Evolutionary conservation across 2,329 filamentous ascomycete species (phyloP), one percentile per base, ranked within the genome.

Genomic region (Fusarium sp.): DNA sequence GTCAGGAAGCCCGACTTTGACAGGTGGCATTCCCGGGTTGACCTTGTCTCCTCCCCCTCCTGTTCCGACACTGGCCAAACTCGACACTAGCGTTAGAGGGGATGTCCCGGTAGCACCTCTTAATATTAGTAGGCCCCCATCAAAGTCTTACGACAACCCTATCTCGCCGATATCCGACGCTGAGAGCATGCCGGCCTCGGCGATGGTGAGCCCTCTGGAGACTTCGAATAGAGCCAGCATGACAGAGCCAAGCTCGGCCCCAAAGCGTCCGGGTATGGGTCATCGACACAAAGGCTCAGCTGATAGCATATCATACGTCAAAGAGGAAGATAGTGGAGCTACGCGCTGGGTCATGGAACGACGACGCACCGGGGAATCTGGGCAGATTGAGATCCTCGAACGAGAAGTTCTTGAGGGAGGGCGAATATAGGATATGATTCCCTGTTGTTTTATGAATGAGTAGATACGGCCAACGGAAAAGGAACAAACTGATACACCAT

Each of bases 321-420:
- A 91, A 67, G 90, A 92, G 76, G 89, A 90, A 49, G 84, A 88
- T 5, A 85, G 85, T 13, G 87, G 86, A 2, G 87, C 88, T 71
- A 87, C 85, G 61, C 83, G 90, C 49, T 94, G 92, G 92, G 88
- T 94, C 12, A 83, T 94, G 73, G 92, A 94, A 80, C 82, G 91
- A 39, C 84, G 91, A 57, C 83, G 92, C 39, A 92, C 90, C 5
- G 89, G 85, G 2, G 91, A 93, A 75, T 86, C 84, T 64, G 91
- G 91, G 1, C 86, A 92, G 78, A 80, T 91, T 58, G 89, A 92
- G 77, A 80, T 93, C n/a, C 80, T 92, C 7, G 90, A 88, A 47
- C 83, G 91, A 58, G 89, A 92, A 78, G 83, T 93, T 64, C 86
- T 93, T 14, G 86, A 88, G 68, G 88, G 89, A 7, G 85, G 85